Conservation (phyloP, 352 stramenopile species). For the Phytophthora fragariae region DNA sequence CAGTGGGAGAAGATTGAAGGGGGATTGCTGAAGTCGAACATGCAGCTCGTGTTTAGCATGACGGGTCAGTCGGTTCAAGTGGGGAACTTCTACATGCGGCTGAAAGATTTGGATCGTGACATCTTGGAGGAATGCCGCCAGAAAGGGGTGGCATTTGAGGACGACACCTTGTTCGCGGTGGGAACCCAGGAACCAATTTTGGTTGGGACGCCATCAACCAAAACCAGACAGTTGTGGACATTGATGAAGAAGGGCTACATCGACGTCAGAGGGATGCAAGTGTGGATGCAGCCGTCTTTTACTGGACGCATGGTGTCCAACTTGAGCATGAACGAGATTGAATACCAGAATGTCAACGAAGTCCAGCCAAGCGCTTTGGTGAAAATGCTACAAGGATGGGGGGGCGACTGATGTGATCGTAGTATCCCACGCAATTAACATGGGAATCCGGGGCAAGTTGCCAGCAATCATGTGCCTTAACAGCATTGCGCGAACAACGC, state of each 20-base stretch:
- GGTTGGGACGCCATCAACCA: neutral
- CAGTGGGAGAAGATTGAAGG: neutral
- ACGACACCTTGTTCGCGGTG: neutral
- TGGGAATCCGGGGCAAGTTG: no score
- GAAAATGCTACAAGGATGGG: no score
- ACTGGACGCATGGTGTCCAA: neutral
- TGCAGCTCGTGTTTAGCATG: neutral
- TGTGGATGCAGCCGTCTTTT: neutral
- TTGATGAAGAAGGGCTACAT: neutral
- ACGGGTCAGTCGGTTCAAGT: neutral
- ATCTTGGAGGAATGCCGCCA: neutral
- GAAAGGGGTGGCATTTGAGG: neutral
- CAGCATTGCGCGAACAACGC: no score
- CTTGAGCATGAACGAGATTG: neutral
- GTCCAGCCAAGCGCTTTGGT: no score
- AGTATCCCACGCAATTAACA: no score
- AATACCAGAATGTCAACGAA: neutral
- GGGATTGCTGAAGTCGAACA: neutral
- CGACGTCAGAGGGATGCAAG: neutral
- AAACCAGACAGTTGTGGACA: neutral
- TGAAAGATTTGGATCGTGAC: neutral
- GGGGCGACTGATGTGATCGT: no score
- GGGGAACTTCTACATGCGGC: neutral
- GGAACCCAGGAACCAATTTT: neutral
- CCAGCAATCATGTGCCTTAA: no score